Evolutionary conservation across 2,329 filamentous ascomycete genomes (phyloP).

Genomic region (Hymenoscyphus fructigenus): DNA sequence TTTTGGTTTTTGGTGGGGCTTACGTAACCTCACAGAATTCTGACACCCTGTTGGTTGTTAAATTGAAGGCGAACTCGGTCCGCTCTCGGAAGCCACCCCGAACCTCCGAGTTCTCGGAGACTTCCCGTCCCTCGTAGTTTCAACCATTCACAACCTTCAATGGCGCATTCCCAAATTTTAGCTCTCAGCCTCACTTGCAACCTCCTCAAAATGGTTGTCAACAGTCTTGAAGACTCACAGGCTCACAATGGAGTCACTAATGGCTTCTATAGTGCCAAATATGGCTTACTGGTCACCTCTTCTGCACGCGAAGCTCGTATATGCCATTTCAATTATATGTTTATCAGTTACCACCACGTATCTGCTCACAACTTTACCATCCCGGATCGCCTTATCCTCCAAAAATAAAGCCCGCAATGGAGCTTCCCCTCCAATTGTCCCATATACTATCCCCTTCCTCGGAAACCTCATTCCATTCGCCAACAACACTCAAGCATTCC

Average conservation of each 20-base stretch:
- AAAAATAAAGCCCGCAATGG: background rate
- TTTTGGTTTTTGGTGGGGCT: too few species aligned
- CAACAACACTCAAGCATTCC: slow-evolving; percentile 17
- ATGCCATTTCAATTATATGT: background rate
- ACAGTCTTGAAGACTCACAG: background rate
- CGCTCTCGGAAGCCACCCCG: background rate
- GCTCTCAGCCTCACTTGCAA: background rate
- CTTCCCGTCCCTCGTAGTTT: background rate
- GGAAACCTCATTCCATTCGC: slow-evolving; percentile 26
- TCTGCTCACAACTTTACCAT: background rate
- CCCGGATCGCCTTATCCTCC: background rate
- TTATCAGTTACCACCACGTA: background rate
- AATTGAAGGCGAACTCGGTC: background rate
- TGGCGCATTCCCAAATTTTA: background rate
- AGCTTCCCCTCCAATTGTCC: slow-evolving; percentile 19
- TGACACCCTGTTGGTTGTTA: too few species aligned
- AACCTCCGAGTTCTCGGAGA: background rate
- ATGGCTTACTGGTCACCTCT: background rate
- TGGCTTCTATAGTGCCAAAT: background rate
- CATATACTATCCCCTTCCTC: slow-evolving; percentile 22
- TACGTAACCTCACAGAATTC: too few species aligned
- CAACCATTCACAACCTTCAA: too few species aligned
- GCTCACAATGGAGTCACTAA: background rate
- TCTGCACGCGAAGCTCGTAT: background rate
- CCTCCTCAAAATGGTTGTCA: background rate